Evolutionary conservation across 257 asterid genomes (phyloP), one percentile per base, ranked within the genome.

Genomic region (Handroanthus guayacan): DNA sequence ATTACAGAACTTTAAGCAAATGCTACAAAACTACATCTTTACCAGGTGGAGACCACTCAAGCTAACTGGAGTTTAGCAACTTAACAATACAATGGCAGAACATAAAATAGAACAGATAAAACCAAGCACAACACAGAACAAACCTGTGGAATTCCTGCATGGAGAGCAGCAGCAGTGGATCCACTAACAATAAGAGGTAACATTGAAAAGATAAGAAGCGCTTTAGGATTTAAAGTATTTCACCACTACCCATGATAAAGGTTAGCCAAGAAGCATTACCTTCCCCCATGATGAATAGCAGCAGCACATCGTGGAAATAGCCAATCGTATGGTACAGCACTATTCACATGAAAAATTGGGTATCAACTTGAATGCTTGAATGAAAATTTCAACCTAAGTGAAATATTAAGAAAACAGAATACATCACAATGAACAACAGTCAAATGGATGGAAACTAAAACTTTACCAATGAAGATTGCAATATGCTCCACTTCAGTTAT

Each of bases 251-350:
- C n/a, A 55, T 71, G 56, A 13, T 25, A 65, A 73, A 72, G 50
- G 25, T 54, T 5, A 69, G 70, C 14, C 61, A 75, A 67, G 56
- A 86, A 78, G 63, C 41, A 76, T 39, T 71, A 92, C 98, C 99
- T 92, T 84, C 99, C 99, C 37, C 99, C 98, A 48, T 95, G 98
- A 86, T 95, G 99, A 75, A 92, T 81, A 69, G 84, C 97, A 84
- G 96, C 97, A 72, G 90, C 84, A 82, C 99, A 95, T 82, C 89
- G 84, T 54, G 95, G 97, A 84, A 95, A 92, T 71, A 95, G 85
- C 97, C 97, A 87, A 80, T 75, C 84, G 89, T 91, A 95, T 74
- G 98, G 94, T 41, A 95, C 62, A 61, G 87, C 81, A 58, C 99
- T 95, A 69, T 62, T 57, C 69, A 69, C 66, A 81, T n/a, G 60